Evolutionary conservation across 148 eudicot genomes (phyloP), one percentile per base, ranked within the genome.

Genomic region (Spergularia marina): DNA sequence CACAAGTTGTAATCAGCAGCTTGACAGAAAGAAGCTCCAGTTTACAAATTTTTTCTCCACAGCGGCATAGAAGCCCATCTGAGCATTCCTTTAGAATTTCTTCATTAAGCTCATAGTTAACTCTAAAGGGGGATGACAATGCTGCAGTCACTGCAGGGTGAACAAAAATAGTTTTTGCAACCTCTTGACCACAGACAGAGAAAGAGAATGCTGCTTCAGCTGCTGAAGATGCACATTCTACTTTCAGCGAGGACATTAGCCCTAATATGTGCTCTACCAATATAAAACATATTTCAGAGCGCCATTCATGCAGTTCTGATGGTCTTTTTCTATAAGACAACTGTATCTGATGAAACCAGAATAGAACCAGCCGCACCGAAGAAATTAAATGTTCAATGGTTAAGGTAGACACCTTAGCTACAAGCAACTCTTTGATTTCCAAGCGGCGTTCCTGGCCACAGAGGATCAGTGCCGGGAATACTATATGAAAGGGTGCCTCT

Each of bases 81-180:
- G 79, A 68, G 82, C 75, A 76, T 44, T 76, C 84, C 44, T 66
- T 76, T 65, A 85, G 82, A 39, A 82, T 72, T 44, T 79, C 86
- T 76, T 81, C 84, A 63, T 79, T 65, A 76, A 80, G 77, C 63
- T 81, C 86, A 68, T 69, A 63, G 39, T 71, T 71, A 78, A 41
- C 67, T 12, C 39, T 78, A 78, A 88, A 74, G 60, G 92, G 86
- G 76, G 49, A 65, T 72, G 86, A 85, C 73, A 95, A 58, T 15
- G 91, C 80, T 71, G 82, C 69, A 21, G 76, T 58, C 34, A 91
- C 82, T 71, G 83, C 85, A 80, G 99, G 97, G 77, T 95, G 97
- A 65, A 68, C 73, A 72, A 90, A 83, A 77, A 95, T 80, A 74
- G 84, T 78, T 75, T 86, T 88, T 36, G 85, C 83, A 36, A 91